Evolutionary conservation across 306 rosid genomes (phyloP), one percentile per base, ranked within the genome.

Genomic region (Quercus dentata): DNA sequence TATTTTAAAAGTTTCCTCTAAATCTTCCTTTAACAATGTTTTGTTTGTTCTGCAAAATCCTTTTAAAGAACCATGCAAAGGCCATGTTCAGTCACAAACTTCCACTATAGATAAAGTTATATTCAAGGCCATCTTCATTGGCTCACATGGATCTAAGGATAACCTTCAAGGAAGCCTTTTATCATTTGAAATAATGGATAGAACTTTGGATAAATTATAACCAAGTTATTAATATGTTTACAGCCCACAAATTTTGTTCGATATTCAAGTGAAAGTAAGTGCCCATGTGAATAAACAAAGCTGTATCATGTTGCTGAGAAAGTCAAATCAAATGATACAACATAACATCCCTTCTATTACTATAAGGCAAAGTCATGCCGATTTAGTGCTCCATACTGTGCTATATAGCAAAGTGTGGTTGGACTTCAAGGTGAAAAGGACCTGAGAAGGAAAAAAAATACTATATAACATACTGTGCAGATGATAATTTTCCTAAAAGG

Each of bases 331-430:
- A 58, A 21, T 59, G 65, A 59, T 62, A 13, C 28, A 11, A 62
- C n/a, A 27, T 19, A 63, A 5, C 69, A 63, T 63, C 44, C 69
- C 38, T 28, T 28, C 41, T 63, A 14, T 63, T 63, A 17, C 41
- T 63, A 14, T 14, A 27, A 17, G 17, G 41, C 38, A 14, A 63
- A 63, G 15, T 28, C 69, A 74, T 74, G 57, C 44, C 56, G 20
- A 78, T n/a, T n/a, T 71, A 74, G 74, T 59, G 65, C 73, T 46
- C 35, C 72, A 79, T n/a, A 63, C 58, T 21, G 71, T 61, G 35
- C 38, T 27, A 13, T 51, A 13, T 12, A 38, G 20, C 31, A 20
- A 68, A 67, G 15, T 9, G 70, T 57, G 67, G 23, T 31, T 62
- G 69, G 65, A 21, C 74, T 52, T 27, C 10, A 12, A 28, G 69